Base-by-base conservation (phyloP, 345 rosid species). In the Lepidium aucheri region DNA sequence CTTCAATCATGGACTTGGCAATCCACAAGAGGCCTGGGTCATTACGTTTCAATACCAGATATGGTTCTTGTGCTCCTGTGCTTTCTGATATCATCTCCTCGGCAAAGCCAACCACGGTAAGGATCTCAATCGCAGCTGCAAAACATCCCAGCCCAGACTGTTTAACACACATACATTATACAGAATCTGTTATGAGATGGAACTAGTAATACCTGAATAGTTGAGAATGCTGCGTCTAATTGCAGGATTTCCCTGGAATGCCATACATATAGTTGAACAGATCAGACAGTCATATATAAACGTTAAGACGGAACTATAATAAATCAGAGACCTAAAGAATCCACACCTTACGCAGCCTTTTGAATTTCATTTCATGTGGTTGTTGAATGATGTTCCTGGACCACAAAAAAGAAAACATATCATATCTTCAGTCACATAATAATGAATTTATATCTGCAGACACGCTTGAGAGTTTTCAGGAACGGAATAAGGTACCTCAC, bases 1-100 rank as follows among this genome's bases (percentile, higher is more conserved):
- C 93, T 78, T 88, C 96, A 0, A 94, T 79, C 67, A 82, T 79
- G 54, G 96, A 83, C 68, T 88, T 90, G 24, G 88, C 96, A 55
- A 94, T 95, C 99, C 96, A 94, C 81, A 90, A 70, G 46, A 94
- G 75, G 36, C 96, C 97, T 9, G 84, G 95, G 72, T 94, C 97
- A 46, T 94, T 88, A 36, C 97, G 79, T 84, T 84, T 88, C 82
- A 94, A 36, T 47, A 85, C 89, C 59, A 94, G 50, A 47, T 80
- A 94, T 53, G 84, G 55, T 64, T 90, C 95, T n/a, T 62, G 61
- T 38, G 62, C 79, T 17, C 97, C 92, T 3, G 65, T 72, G 12
- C 73, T 83, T 57, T 83, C 86, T 2, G 30, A 68, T n/a, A 75
- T 59, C 43, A 63, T 78, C 53, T 88, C 96, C 36, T 94, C 96